Conservation (phyloP, 2,329 filamentous ascomycete genomes). For the Aspergillus pseudoglaucus region DNA sequence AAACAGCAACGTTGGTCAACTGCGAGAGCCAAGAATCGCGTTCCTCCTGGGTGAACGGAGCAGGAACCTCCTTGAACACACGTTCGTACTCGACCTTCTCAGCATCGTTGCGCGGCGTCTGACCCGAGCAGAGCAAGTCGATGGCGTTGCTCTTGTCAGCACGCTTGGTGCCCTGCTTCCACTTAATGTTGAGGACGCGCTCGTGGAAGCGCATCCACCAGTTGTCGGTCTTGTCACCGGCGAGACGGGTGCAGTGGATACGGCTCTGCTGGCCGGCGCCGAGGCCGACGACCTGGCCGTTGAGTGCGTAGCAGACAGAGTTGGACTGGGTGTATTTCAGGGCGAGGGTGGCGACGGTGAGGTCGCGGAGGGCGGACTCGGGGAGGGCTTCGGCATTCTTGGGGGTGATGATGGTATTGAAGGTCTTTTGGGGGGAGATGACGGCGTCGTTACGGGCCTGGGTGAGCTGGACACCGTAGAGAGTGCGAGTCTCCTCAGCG, state of each 20-base stretch:
- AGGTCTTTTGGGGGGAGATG: slow-evolving; percentile 74
- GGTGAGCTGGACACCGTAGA: slow-evolving; percentile 81
- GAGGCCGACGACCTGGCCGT: slow-evolving; percentile 88
- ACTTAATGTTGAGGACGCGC: slow-evolving; percentile 78
- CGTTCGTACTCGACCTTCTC: slow-evolving; percentile 83
- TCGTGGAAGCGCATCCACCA: slow-evolving; percentile 99
- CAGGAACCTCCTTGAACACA: slow-evolving; percentile 83
- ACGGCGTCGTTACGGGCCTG: slow-evolving; percentile 90
- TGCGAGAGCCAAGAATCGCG: slow-evolving; percentile 78
- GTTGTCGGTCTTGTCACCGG: slow-evolving; percentile 97
- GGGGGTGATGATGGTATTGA: slow-evolving; percentile 77
- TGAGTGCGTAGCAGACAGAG: slow-evolving; percentile 93
- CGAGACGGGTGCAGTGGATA: slow-evolving; percentile 96
- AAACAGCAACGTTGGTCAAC: slow-evolving; percentile 69
- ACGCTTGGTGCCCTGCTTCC: slow-evolving; percentile 96
- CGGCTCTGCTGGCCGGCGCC: slow-evolving; percentile 95
- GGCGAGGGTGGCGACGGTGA: slow-evolving; percentile 92
- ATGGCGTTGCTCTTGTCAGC: slow-evolving; percentile 98
- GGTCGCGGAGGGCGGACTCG: slow-evolving; percentile 75
- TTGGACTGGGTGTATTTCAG: slow-evolving; percentile 99
- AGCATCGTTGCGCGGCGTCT: slow-evolving; percentile 73
- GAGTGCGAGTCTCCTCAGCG: slow-evolving; percentile 68
- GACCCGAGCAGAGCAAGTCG: slow-evolving; percentile 84
- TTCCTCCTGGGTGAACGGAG: slow-evolving; percentile 76
- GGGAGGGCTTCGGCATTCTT: slow-evolving; percentile 68